Evolutionary conservation across 148 eudicot species (phyloP).

Genomic region (Chenopodium quinoa): DNA sequence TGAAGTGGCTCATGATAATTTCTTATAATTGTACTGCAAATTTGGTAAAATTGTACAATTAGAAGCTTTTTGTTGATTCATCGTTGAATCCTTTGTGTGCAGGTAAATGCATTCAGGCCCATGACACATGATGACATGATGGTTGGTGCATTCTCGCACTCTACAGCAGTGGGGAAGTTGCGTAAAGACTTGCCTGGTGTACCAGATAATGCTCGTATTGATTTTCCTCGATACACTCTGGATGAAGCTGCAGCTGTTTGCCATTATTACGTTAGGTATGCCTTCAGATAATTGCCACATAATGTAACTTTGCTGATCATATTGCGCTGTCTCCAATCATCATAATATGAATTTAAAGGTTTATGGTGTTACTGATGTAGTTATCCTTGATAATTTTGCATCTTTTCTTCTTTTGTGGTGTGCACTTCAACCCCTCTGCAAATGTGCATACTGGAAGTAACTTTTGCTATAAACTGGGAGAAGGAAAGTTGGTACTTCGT

Average conservation of each 20-base stretch:
- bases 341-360: not conserved
- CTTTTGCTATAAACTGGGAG: not conserved
- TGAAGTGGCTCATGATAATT: not conserved
- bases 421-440: not conserved
- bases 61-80: not conserved
- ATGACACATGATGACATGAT: conserved; percentile 93
- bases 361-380: not conserved
- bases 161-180: conserved; percentile 93
- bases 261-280: conserved; percentile 90
- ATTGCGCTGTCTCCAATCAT: not conserved
- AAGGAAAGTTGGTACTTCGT: not conserved
- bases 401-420: not conserved
- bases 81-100: conserved; percentile 1
- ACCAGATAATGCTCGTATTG: conserved; percentile 67
- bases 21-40: not conserved
- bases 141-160: conserved; percentile 99
- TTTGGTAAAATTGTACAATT: not conserved
- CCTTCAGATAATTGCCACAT: not conserved
- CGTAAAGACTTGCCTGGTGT: conserved; percentile 84
- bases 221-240: conserved; percentile 64
- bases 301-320: not conserved
- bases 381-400: not conserved
- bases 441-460: not conserved
- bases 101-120: conserved; percentile 92
- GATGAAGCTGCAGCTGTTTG: conserved; percentile 89